Evolutionary conservation across 306 rosid species (phyloP).

Genomic region (Vigna radiata): DNA sequence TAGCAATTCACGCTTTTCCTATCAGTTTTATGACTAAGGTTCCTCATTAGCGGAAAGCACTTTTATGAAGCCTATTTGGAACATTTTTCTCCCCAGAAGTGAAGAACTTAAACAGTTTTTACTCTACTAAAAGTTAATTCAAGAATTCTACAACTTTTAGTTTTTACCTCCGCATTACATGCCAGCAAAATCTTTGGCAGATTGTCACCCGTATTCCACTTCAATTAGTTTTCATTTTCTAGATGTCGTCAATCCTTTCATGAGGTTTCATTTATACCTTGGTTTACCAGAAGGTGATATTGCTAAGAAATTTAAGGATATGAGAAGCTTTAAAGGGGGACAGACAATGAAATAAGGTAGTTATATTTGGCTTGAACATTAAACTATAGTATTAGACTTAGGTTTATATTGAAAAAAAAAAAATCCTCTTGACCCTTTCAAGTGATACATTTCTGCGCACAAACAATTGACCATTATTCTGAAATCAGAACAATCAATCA

Average conservation of each 20-base stretch:
- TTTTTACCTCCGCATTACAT: not conserved
- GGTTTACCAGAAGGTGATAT: not conserved
- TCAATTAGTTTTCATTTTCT: not conserved
- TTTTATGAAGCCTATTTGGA: not conserved
- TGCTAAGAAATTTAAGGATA: slow-evolving; percentile 13
- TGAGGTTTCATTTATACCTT: slow-evolving; percentile 6
- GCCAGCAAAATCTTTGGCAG: not conserved
- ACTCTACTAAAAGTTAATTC: not conserved
- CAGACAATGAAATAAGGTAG: not conserved
- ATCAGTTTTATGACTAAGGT: slow-evolving; percentile 18
- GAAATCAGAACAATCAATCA: slow-evolving; percentile 9
- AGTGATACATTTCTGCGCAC: not conserved
- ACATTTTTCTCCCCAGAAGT: not conserved
- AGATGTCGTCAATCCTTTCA: not conserved
- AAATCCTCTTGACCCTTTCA: not conserved
- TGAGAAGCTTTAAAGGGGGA: not conserved
- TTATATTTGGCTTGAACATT: slow-evolving; percentile 11
- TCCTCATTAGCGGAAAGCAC: not conserved
- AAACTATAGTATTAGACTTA: slow-evolving; percentile 4
- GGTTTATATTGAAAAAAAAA: slow-evolving; percentile 18
- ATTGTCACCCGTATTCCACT: not conserved
- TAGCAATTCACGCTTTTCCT: not conserved
- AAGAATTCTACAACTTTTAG: not conserved
- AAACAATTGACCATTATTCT: not conserved
- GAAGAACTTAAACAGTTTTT: not conserved